Conservation (phyloP, 495 filamentous ascomycete species). For the Delitschia confertaspora region DNA sequence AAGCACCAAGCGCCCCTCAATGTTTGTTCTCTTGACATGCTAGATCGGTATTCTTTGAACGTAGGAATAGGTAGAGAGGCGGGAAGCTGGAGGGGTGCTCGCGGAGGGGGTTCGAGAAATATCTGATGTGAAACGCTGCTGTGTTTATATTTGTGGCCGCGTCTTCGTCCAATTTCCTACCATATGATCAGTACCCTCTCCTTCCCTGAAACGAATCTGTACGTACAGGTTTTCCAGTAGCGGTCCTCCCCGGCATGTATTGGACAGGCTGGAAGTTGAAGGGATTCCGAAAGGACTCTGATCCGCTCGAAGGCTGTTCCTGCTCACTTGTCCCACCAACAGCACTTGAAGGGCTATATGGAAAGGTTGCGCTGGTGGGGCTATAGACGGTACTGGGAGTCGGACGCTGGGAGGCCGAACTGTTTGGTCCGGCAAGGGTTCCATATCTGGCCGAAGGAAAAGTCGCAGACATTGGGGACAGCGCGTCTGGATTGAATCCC, state of each 20-base stretch:
- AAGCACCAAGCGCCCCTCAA: conserved; percentile 79
- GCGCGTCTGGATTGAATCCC: conserved; percentile 48
- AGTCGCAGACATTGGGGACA: conserved; percentile 53
- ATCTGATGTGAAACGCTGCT: conserved; percentile 94
- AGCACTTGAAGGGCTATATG: conserved; percentile 19
- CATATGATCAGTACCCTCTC: conserved; percentile 5
- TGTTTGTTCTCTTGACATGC: conserved; percentile 80
- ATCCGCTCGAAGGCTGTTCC: conserved; percentile 37
- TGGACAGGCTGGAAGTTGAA: conserved; percentile 82
- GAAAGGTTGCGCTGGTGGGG: conserved; percentile 19
- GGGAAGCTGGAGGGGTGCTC: conserved; percentile 82
- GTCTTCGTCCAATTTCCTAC: conserved; percentile 70
- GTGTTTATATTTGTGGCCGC: conserved; percentile 97
- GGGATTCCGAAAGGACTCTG: conserved; percentile 45
- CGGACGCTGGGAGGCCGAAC: conserved; percentile 20
- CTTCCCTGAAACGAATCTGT: not conserved
- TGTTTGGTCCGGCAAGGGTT: conserved; percentile 17
- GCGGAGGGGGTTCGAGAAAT: conserved; percentile 85
- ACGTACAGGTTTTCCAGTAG: conserved; percentile 70
- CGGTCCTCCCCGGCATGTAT: conserved; percentile 60
- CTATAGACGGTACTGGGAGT: conserved; percentile 21
- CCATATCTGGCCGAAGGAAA: conserved; percentile 38
- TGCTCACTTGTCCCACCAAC: conserved; percentile 24
- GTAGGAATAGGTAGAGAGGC: conserved; percentile 92
- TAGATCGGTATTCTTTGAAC: conserved; percentile 68